Evolutionary conservation across 108 stramenopile species (phyloP).

Genomic region (Nitzschia sp.): DNA sequence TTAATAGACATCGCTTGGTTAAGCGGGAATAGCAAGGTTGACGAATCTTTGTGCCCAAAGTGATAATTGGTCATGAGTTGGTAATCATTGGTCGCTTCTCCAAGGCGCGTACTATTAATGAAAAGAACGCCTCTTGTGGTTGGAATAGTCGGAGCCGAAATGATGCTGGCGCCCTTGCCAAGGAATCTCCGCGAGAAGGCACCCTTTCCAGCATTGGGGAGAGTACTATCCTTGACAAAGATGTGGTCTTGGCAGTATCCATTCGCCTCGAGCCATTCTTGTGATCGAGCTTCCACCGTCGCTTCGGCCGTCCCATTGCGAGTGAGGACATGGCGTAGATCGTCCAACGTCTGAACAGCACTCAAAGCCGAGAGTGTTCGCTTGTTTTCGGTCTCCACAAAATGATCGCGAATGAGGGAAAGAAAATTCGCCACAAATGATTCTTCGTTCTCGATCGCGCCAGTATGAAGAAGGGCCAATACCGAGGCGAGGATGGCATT

Average conservation of each 20-base stretch:
- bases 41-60: constrained; percentile 15
- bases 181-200: constrained; percentile 58
- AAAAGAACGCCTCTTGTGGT: constrained; percentile 19
- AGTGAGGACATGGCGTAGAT: constrained; percentile 4
- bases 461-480: constrained; percentile 1
- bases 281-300: constrained; percentile 30
- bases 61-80: constrained; percentile 26
- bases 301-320: constrained; percentile 28
- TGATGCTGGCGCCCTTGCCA: constrained; percentile 31
- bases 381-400: not conserved
- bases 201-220: constrained; percentile 72
- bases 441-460: not conserved
- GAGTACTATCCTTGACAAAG: constrained; percentile 40
- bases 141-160: constrained; percentile 33
- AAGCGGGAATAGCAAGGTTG: constrained; percentile 23
- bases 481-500: constrained; percentile 9
- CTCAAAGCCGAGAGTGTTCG: constrained; percentile 5
- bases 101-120: constrained; percentile 20
- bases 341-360: constrained; percentile 6
- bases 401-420: not conserved
- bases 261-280: constrained; percentile 38
- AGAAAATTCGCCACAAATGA: not conserved
- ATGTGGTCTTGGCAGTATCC: constrained; percentile 45
- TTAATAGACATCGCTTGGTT: constrained; percentile 23
- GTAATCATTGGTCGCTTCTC: not conserved